Evolutionary conservation across 306 rosid species (phyloP).

Genomic region (Rosa persica): DNA sequence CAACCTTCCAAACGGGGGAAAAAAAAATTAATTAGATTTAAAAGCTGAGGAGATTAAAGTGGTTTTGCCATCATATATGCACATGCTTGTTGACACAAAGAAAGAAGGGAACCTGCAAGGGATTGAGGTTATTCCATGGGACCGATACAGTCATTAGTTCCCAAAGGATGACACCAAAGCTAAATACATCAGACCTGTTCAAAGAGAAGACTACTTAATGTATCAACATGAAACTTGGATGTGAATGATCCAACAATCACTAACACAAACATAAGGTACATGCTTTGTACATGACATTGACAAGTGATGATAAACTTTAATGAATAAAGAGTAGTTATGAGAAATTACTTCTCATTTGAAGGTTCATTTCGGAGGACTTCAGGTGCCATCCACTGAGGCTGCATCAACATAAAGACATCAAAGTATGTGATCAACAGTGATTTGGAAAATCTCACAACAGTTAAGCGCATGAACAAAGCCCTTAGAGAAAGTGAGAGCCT

Average conservation of each 20-base stretch:
- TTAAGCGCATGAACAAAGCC: not conserved
- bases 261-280: not conserved
- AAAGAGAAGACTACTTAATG: constrained; percentile 4
- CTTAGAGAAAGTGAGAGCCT: constrained; percentile 14
- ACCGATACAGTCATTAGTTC: constrained; percentile 63
- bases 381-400: constrained; percentile 94
- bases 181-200: constrained; percentile 70
- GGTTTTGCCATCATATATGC: not conserved
- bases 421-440: not conserved
- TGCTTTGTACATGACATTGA: not conserved
- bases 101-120: constrained; percentile 54
- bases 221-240: not conserved
- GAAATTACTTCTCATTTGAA: constrained; percentile 70
- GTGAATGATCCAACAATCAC: not conserved
- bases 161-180: constrained; percentile 82
- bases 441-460: not conserved
- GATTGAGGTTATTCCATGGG: constrained; percentile 66
- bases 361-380: constrained; percentile 78
- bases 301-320: not conserved
- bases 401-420: constrained; percentile 19
- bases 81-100: not conserved
- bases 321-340: constrained; percentile 15
- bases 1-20: constrained; percentile 50
- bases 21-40: not conserved
- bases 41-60: not conserved